These are phyloP conservation scores for Phytophthora megakarya DNA, from an alignment of 352 stramenopile species.

Conservation along the genomic window DNA sequence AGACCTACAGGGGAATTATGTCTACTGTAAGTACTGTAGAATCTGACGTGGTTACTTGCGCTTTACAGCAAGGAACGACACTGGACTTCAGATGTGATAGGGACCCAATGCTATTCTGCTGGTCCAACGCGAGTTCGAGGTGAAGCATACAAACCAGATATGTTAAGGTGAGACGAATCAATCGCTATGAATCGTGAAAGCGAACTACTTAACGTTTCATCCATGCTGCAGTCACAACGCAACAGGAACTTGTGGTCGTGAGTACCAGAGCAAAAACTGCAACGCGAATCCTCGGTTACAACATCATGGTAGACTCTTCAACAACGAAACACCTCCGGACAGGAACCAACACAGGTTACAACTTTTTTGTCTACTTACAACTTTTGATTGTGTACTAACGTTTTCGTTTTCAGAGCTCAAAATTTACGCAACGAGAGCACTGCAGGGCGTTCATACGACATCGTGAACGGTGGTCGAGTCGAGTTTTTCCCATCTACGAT, in stretches of 20 bases:
- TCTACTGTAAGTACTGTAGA: not conserved
- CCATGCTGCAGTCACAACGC: constrained; percentile 39
- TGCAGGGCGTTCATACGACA: constrained; percentile 61
- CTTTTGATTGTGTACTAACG: not conserved
- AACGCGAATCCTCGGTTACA: constrained; percentile 48
- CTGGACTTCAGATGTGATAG: constrained; percentile 60
- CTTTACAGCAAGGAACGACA: constrained; percentile 48
- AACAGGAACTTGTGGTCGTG: constrained; percentile 36
- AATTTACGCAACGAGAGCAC: constrained; percentile 77
- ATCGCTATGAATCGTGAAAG: not conserved
- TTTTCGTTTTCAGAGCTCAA: constrained; percentile 48
- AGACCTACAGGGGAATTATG: not conserved
- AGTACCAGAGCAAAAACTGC: constrained; percentile 64
- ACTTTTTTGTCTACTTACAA: no score
- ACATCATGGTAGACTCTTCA: constrained; percentile 73
- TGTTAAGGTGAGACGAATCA: constrained; percentile 40
- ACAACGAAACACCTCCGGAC: constrained; percentile 61
- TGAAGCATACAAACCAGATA: constrained; percentile 50
- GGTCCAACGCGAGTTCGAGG: constrained; percentile 30
- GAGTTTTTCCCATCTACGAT: constrained; percentile 67
- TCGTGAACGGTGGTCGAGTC: constrained; percentile 67
- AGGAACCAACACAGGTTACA: constrained; percentile 58
- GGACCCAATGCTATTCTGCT: constrained; percentile 13
- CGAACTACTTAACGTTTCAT: not conserved
- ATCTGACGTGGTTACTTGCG: constrained; percentile 7